Evolutionary conservation across 352 stramenopile species (phyloP).

Genomic region (Phytophthora hibernalis): DNA sequence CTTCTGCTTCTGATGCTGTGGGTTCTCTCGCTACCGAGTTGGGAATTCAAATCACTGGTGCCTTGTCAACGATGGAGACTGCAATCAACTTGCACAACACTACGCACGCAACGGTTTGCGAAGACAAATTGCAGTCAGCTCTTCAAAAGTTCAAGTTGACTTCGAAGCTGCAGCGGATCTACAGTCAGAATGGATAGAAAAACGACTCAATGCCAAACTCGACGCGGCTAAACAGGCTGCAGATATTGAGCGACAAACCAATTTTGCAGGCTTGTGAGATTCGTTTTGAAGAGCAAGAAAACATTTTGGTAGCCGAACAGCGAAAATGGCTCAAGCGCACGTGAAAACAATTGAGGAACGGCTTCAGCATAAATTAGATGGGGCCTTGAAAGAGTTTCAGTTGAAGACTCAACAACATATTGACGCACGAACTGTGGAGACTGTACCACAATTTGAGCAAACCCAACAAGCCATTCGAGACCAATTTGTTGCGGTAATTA

Average conservation of each 20-base stretch:
- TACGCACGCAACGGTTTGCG: background rate
- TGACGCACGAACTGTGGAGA: background rate
- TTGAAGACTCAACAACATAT: background rate
- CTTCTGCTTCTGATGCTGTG: background rate
- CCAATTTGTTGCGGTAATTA: background rate
- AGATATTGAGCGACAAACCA: background rate
- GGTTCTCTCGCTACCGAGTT: background rate
- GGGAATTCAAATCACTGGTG: background rate
- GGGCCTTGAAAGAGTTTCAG: background rate
- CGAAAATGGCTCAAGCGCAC: background rate
- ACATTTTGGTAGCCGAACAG: background rate
- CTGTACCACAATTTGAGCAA: background rate
- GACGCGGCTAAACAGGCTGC: background rate
- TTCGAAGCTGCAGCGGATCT: background rate
- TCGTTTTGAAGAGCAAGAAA: background rate
- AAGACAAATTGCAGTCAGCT: background rate
- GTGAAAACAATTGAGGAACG: background rate
- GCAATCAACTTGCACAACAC: background rate
- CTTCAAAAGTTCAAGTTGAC: background rate
- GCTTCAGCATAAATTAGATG: background rate
- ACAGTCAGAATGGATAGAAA: conserved; percentile 3
- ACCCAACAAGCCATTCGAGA: background rate
- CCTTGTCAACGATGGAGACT: background rate
- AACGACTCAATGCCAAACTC: background rate
- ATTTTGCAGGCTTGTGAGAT: background rate